Conservation (phyloP, 768 basidiomycete species). For the Hypholoma fasciculare region DNA sequence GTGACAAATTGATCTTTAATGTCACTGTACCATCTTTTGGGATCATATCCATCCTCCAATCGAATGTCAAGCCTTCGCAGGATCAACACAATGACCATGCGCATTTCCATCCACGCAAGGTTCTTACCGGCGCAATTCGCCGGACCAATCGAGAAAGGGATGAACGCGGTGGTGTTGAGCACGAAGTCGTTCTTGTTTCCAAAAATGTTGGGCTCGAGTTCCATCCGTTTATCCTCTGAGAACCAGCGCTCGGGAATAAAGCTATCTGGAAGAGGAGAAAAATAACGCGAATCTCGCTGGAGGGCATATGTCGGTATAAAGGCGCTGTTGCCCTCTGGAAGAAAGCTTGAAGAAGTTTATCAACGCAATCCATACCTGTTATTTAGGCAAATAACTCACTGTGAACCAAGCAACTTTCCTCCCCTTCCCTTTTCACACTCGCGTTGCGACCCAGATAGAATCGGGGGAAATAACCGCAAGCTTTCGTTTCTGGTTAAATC, state of each 20-base stretch:
- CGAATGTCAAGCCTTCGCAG: constrained; percentile 27
- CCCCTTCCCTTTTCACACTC: constrained; percentile 29
- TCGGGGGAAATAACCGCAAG: constrained; percentile 36
- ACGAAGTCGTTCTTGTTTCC: constrained; percentile 21
- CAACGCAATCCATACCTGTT: background rate
- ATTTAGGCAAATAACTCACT: constrained; percentile 16
- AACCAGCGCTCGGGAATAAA: constrained; percentile 43
- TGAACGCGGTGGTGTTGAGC: constrained; percentile 29
- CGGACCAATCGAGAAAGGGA: constrained; percentile 44
- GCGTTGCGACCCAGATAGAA: constrained; percentile 33
- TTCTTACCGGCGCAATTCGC: constrained; percentile 50
- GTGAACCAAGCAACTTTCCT: constrained; percentile 26
- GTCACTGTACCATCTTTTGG: constrained; percentile 25
- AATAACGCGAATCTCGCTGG: constrained; percentile 37
- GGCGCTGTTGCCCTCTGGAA: constrained; percentile 41
- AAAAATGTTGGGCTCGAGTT: constrained; percentile 34
- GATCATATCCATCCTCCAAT: constrained; percentile 24
- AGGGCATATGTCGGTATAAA: constrained; percentile 33
- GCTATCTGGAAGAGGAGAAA: constrained; percentile 31
- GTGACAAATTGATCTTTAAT: constrained; percentile 33
- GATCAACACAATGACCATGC: constrained; percentile 27
- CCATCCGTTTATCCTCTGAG: constrained; percentile 20
- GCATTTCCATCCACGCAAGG: constrained; percentile 38
- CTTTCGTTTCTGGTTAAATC: constrained; percentile 29
- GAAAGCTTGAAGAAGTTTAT: constrained; percentile 16